phyloP scores from a whole-genome alignment of 208 protist genomes.

The Acanthamoeba rhysodes region DNA sequence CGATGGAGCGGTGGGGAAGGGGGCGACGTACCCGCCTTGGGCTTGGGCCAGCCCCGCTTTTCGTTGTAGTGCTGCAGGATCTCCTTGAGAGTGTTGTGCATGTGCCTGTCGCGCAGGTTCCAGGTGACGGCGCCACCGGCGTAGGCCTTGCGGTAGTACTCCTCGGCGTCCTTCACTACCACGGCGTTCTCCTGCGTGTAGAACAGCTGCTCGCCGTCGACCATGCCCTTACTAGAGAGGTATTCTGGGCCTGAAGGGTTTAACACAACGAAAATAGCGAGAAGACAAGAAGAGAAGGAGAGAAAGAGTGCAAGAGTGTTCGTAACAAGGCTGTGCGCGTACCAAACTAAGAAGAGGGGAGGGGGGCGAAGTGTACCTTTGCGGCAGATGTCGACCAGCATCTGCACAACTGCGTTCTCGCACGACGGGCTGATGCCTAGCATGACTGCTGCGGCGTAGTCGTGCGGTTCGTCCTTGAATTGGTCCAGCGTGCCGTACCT shows the following conservation, averaged over 20 bases:
- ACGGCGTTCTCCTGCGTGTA: slow-evolving; percentile 65
- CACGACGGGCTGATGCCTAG: slow-evolving; percentile 15
- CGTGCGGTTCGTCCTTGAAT: slow-evolving; percentile 49
- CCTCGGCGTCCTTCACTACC: slow-evolving; percentile 64
- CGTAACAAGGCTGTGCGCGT: background rate
- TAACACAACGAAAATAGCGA: background rate
- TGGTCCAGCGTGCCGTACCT: slow-evolving; percentile 64
- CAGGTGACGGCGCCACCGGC: slow-evolving; percentile 63
- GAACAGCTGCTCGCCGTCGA: slow-evolving; percentile 31
- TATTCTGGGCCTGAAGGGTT: slow-evolving; percentile 58
- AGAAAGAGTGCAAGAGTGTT: background rate
- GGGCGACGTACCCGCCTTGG: background rate
- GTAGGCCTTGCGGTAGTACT: slow-evolving; percentile 73
- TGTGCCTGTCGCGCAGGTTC: slow-evolving; percentile 66
- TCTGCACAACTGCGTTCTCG: slow-evolving; percentile 18
- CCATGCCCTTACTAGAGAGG: background rate
- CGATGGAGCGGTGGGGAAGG: too few species aligned
- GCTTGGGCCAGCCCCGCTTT: background rate
- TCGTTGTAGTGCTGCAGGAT: slow-evolving; percentile 69
- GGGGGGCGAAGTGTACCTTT: background rate
- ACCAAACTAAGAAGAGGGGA: too few species aligned
- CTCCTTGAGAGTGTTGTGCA: slow-evolving; percentile 57
- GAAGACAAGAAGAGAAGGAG: background rate
- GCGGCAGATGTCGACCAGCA: slow-evolving; percentile 40
- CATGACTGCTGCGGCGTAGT: slow-evolving; percentile 64